Evolutionary conservation across 495 filamentous ascomycete species (phyloP).

Genomic region (Aspergillus coremiiformis): DNA sequence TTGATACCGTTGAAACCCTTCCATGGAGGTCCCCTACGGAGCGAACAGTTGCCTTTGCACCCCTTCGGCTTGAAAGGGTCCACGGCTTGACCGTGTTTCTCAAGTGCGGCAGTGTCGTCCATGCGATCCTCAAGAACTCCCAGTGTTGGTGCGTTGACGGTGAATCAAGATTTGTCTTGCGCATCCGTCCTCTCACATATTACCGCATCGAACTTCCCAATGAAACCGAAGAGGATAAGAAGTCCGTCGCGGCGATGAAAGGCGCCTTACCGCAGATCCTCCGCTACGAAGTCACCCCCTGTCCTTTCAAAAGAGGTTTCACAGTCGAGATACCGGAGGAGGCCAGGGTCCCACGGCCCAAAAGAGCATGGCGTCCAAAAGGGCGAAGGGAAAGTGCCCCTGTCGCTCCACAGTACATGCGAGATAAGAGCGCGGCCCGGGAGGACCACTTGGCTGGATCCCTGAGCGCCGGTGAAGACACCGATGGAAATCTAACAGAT

Average conservation of each 20-base stretch:
- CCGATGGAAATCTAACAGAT: conserved; percentile 34
- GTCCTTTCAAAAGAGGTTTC: conserved; percentile 74
- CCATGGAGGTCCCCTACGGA: conserved; percentile 71
- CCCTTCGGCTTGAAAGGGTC: conserved; percentile 71
- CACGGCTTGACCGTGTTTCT: conserved; percentile 77
- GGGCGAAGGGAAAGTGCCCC: conserved; percentile 38
- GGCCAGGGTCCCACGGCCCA: conserved; percentile 56
- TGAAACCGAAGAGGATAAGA: conserved; percentile 49
- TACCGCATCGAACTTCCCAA: conserved; percentile 83
- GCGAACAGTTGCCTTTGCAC: conserved; percentile 72
- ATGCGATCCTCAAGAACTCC: conserved; percentile 78
- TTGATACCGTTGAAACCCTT: conserved; percentile 46
- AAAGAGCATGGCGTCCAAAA: conserved; percentile 64
- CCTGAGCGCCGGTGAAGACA: conserved; percentile 32
- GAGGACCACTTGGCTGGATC: conserved; percentile 20
- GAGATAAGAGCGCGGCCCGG: conserved; percentile 5
- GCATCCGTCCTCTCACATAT: conserved; percentile 70
- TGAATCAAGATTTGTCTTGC: conserved; percentile 71
- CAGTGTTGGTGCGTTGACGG: conserved; percentile 91
- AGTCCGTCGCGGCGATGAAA: conserved; percentile 57
- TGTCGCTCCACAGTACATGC: conserved; percentile 4
- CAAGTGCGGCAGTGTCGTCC: conserved; percentile 70
- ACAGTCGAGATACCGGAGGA: conserved; percentile 67
- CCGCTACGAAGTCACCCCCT: conserved; percentile 78
- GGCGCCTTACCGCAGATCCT: conserved; percentile 60